phyloP scores from a whole-genome alignment of 352 stramenopile genomes.

The Pythium brachiatum region DNA sequence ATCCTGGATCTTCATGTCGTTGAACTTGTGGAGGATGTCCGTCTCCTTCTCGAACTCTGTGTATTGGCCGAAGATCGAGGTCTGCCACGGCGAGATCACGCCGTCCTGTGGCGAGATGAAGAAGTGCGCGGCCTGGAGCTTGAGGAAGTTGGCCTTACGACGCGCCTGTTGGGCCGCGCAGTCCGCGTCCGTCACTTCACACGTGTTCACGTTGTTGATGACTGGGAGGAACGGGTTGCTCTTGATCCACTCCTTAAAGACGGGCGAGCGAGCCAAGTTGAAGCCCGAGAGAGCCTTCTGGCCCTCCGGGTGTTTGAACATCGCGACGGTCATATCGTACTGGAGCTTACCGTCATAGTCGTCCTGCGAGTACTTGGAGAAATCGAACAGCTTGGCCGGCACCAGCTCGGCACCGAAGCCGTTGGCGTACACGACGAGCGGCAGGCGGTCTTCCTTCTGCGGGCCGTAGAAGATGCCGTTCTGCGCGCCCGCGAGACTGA shows the following conservation, averaged over 20 bases:
- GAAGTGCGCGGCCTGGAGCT: constrained; percentile 31
- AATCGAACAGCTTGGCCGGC: constrained; percentile 30
- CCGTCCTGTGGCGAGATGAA: constrained; percentile 37
- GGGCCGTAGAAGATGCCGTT: constrained; percentile 58
- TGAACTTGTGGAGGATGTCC: constrained; percentile 31
- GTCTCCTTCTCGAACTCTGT: constrained; percentile 23
- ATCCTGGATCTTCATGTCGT: constrained; percentile 31
- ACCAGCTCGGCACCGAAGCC: constrained; percentile 20
- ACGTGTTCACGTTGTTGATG: constrained; percentile 35
- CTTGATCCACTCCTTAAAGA: constrained; percentile 20
- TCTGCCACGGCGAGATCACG: constrained; percentile 42
- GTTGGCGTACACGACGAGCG: constrained; percentile 33
- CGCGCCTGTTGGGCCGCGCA: constrained; percentile 16
- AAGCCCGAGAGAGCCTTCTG: constrained; percentile 26
- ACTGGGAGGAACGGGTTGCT: constrained; percentile 39
- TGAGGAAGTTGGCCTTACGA: constrained; percentile 34
- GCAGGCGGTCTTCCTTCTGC: constrained; percentile 30
- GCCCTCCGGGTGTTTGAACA: constrained; percentile 28
- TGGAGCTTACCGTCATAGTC: constrained; percentile 34
- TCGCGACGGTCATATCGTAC: constrained; percentile 30
- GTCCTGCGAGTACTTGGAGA: constrained; percentile 27
- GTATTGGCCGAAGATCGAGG: constrained; percentile 34
- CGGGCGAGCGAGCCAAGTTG: constrained; percentile 30
- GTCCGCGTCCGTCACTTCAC: constrained; percentile 10
- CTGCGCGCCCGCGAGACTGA: constrained; percentile 46